phyloP scores from a whole-genome alignment of 2,329 filamentous ascomycete species.

The Teratosphaeria destructans region DNA sequence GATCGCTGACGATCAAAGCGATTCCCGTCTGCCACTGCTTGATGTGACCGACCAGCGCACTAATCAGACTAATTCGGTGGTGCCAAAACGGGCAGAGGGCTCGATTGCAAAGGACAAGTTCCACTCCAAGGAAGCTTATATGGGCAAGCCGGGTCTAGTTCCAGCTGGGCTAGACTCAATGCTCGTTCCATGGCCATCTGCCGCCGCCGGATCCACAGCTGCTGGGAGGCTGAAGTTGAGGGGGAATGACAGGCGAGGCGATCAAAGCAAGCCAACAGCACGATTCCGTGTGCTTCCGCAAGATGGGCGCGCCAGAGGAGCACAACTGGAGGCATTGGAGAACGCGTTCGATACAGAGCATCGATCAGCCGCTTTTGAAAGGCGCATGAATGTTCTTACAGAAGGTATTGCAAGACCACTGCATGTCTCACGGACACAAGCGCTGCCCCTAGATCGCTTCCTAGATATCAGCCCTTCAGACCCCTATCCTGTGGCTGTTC shows the following conservation, averaged over 20 bases:
- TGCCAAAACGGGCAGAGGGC: not conserved
- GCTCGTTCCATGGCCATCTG: not conserved
- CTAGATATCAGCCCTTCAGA: not conserved
- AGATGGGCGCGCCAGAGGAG: constrained; percentile 15
- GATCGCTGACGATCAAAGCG: not conserved
- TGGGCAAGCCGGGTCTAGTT: not conserved
- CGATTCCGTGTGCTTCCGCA: constrained; percentile 8
- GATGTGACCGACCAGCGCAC: not conserved
- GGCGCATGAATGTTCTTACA: constrained; percentile 19
- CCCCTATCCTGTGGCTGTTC: not conserved
- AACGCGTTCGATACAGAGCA: constrained; percentile 25
- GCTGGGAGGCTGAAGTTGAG: not conserved
- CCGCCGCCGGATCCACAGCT: not conserved
- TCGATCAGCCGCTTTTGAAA: constrained; percentile 29
- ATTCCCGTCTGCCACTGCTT: not conserved
- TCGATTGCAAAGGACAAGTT: not conserved
- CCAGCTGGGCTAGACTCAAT: not conserved
- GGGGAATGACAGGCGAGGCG: not conserved
- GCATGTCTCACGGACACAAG: not conserved
- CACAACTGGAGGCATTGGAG: constrained; percentile 36
- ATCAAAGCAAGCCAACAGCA: not conserved
- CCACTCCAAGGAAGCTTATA: not conserved
- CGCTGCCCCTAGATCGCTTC: constrained; percentile 23
- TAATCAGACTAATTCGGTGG: not conserved
- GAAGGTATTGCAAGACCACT: constrained; percentile 12